These are phyloP conservation scores for Dendryphion nanum DNA, from an alignment of 2,329 filamentous ascomycete genomes.

Conservation along the genomic window DNA sequence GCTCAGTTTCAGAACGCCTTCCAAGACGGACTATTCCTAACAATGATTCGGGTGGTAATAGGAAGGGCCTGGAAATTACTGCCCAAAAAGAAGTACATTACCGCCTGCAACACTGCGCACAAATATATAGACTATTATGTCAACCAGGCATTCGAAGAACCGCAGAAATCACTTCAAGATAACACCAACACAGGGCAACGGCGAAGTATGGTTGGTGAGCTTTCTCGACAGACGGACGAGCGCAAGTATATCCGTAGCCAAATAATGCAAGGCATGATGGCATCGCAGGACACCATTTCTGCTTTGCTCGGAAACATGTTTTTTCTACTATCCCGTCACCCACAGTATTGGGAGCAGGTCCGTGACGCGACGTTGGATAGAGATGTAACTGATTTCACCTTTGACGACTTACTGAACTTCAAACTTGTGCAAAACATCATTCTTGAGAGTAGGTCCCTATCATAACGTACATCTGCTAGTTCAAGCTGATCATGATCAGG, in stretches of 20 bases:
- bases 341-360: conserved; percentile 19
- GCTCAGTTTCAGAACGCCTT: no score
- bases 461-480: no score
- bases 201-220: conserved; percentile 1
- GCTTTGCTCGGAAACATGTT: conserved; percentile 18
- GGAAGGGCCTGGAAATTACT: conserved; percentile 1
- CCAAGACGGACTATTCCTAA: conserved; percentile 1
- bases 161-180: neutral
- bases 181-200: neutral
- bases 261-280: conserved; percentile 39
- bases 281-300: conserved; percentile 25
- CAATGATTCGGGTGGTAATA: conserved; percentile 2
- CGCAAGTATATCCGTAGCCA: conserved; percentile 36
- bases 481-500: no score
- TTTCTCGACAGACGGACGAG: conserved; percentile 39
- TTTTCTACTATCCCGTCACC: conserved; percentile 29
- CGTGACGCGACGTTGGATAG: no score
- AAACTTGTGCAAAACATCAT: conserved; percentile 56
- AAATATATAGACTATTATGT: conserved; percentile 1
- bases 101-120: conserved; percentile 1
- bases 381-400: no score
- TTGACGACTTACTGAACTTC: conserved; percentile 54
- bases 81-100: conserved; percentile 1
- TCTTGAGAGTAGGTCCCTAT: conserved; percentile 53
- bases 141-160: neutral